Percentiles rank a stretch among this genome's conserved stretches.
phyloP scores from a whole-genome alignment of 495 filamentous ascomycete genomes.

The Friedmanniomyces simplex region DNA sequence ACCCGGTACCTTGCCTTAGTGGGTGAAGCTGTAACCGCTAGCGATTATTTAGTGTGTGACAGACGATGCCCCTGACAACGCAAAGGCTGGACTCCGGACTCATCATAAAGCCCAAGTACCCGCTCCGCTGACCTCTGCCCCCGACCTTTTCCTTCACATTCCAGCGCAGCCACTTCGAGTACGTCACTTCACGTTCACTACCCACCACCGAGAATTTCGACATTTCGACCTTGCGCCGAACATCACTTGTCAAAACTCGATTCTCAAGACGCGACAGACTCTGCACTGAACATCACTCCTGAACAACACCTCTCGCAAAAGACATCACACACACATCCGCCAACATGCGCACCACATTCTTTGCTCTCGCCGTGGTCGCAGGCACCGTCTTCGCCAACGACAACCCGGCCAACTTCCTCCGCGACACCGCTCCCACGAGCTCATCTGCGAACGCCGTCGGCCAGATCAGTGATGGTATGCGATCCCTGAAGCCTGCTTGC shows the following conservation, averaged over 20 bases:
- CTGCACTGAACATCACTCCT: not conserved
- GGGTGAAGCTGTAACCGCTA: not conserved
- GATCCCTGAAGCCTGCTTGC: no score
- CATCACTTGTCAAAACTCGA: no score
- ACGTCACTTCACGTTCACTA: not conserved
- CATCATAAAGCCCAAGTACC: not conserved
- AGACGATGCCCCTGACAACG: not conserved
- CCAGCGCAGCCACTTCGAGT: not conserved
- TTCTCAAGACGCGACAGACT: not conserved
- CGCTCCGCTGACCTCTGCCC: not conserved
- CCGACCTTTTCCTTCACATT: not conserved
- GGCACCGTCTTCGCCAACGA: constrained; percentile 3
- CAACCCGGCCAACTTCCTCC: constrained; percentile 5
- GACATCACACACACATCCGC: not conserved
- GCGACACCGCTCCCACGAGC: not conserved
- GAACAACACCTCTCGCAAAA: not conserved
- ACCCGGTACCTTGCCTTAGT: not conserved
- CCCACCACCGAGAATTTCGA: not conserved
- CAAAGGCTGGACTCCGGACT: not conserved
- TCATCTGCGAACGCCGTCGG: not conserved
- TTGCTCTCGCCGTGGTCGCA: constrained; percentile 12
- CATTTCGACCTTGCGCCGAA: not conserved
- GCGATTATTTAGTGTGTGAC: not conserved
- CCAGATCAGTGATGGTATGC: constrained; percentile 13
- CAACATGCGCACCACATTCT: constrained; percentile 16